Base-by-base conservation (phyloP, 2,329 filamentous ascomycete genomes). In the Cladophialophora bantiana region DNA sequence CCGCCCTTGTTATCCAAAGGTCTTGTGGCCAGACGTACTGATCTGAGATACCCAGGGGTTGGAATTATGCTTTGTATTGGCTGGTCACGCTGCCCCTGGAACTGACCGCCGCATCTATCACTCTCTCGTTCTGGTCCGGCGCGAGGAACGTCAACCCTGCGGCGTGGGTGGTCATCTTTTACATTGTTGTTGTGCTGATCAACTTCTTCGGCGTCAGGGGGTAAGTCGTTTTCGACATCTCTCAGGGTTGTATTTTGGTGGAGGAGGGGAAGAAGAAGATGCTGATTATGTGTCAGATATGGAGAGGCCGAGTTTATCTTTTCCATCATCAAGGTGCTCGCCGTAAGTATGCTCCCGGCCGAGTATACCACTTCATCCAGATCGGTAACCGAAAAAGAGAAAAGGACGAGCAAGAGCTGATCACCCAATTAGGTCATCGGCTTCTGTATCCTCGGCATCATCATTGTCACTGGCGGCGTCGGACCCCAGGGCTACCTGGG, bases 221-320 rank as follows among this genome's bases (percentile, higher is more conserved):
- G 20, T 52, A 52, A 52, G 48, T 52, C 15, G 18, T 18, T 12
- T 20, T 52, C 18, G 26, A 42, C n/a, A 12, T 4, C n/a, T 12
- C n/a, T n/a, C 40, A 42, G 40, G n/a, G 40, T n/a, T 4, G 10
- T 26, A 3, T 26, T 2, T 26, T 26, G 26, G 26, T 26, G 26
- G 26, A 26, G 26, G 26, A 26, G 26, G 26, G 26, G 26, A 26
- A 26, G 26, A 26, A 26, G 40, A n/a, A 2, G 10, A 42, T 2
- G n/a, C 40, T 42, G n/a, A 42, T 4, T n/a, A n/a, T 42, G 12
- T 12, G n/a, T 42, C 40, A 42, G 40, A 42, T 95, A 94, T 71
- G 92, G 91, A 71, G 91, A 94, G 77, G 90, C 90, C 38, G 92
- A 95, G 74, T 94, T 94, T 70, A 81, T 91, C 68, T 93, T 94